Evolutionary conservation across 805 yeast species (phyloP), one percentile per base, ranked within the genome.

Genomic region (Candida sakaeoensis): DNA sequence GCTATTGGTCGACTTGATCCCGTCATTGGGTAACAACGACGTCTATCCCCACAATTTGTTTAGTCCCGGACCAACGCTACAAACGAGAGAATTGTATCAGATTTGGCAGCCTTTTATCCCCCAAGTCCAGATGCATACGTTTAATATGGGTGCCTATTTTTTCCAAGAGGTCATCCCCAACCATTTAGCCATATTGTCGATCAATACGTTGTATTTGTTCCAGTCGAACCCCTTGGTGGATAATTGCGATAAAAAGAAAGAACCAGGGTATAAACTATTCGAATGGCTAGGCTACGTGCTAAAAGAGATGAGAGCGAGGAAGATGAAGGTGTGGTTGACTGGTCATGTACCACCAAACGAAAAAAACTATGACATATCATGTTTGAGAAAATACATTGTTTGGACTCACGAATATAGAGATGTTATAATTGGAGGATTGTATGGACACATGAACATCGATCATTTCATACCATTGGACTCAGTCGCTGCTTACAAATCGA

Each of bases 341-440:
- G 95, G 95, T 4, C 96, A 87, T 64, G 95, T 88, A 12, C 95
- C 95, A 3, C 95, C 95, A 4, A 76, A 82, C 34, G 79, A 80
- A 18, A 86, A 86, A 57, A 87, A 87, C 57, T 78, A 75, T 45
- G 95, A 87, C 51, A 66, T 72, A 14, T 70, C 82, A 31, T 87
- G 96, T 54, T 79, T 76, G 48, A 68, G 87, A 36, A 86, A 86
- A 58, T 82, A 79, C 59, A 75, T 84, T 17, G 71, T 80, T n/a
- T 87, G 95, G 95, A 62, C 80, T 25, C 78, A 85, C 52, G 95
- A 86, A 55, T 87, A 82, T 55, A 70, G 95, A 48, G 96, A 87
- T 57, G 75, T 87, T 29, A 83, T 87, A 19, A 69, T 88, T 46
- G 95, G 95, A 14, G 88, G 90, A 8, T 62, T 87, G 22, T 87